phyloP scores from a whole-genome alignment of 1,284 basidiomycete genomes.

The Cutaneotrichosporon sp. region DNA sequence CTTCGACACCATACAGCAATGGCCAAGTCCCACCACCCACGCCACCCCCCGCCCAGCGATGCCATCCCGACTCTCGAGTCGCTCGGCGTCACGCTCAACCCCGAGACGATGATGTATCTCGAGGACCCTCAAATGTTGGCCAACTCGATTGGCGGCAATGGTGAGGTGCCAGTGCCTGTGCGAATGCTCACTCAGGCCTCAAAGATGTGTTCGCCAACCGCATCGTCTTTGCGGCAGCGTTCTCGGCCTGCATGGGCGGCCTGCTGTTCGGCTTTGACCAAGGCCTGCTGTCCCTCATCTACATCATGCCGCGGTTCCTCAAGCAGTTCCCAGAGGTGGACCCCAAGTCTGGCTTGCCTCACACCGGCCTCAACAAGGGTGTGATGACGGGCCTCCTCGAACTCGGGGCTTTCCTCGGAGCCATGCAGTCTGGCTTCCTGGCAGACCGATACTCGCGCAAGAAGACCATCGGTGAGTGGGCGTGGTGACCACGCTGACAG shows the following conservation, averaged over 20 bases:
- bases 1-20: too few relatives aligned
- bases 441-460: slow-evolving; percentile 39
- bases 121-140: slow-evolving; percentile 10
- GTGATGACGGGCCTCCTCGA: slow-evolving; percentile 43
- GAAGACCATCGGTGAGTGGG: slow-evolving; percentile 30
- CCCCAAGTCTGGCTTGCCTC: slow-evolving; percentile 1
- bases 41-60: too few relatives aligned
- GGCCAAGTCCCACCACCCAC: too few relatives aligned
- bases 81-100: slow-evolving; percentile 10
- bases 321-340: slow-evolving; percentile 38
- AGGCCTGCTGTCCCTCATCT: slow-evolving; percentile 41
- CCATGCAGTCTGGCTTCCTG: slow-evolving; percentile 31
- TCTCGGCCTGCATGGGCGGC: slow-evolving; percentile 33
- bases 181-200: too few relatives aligned
- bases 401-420: slow-evolving; percentile 44
- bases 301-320: slow-evolving; percentile 40
- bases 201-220: slow-evolving; percentile 24
- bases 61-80: too few relatives aligned
- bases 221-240: slow-evolving; percentile 21
- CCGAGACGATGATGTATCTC: slow-evolving; percentile 9
- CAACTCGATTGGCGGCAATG: slow-evolving; percentile 12
- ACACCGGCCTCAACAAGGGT: slow-evolving; percentile 33
- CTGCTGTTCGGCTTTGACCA: slow-evolving; percentile 36
- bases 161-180: too few relatives aligned
- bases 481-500: too few relatives aligned